Evolutionary conservation across 306 rosid genomes (phyloP).

Genomic region (Malus domestica): DNA sequence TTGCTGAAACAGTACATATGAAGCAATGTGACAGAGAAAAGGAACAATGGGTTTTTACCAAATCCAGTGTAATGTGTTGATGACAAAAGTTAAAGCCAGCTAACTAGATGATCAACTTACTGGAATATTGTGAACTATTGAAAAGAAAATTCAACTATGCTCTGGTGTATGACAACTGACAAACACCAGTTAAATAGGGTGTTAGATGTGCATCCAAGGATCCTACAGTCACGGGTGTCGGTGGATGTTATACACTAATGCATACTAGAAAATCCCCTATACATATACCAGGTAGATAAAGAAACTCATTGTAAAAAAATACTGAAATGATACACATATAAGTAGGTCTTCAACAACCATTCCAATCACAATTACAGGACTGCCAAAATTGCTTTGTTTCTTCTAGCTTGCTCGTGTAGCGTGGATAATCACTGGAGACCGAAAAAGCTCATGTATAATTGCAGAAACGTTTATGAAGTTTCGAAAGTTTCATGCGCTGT

Average conservation of each 20-base stretch:
- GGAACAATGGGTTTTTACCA: too few relatives aligned
- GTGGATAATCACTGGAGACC: not conserved
- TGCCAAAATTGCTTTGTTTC: not conserved
- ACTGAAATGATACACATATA: not conserved
- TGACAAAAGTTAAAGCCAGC: not conserved
- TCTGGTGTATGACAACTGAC: not conserved
- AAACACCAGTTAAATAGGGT: not conserved
- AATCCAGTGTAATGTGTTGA: not conserved
- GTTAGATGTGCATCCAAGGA: not conserved
- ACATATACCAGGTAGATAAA: not conserved
- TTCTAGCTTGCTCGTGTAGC: not conserved
- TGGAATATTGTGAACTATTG: too few relatives aligned
- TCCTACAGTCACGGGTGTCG: not conserved
- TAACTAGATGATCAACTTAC: not conserved
- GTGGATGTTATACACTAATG: not conserved
- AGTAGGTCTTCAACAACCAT: conserved; percentile 5
- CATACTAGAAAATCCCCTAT: not conserved
- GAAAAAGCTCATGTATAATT: not conserved
- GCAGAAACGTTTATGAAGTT: not conserved
- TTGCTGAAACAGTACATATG: not conserved
- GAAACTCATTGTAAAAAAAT: not conserved
- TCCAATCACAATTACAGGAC: conserved; percentile 1
- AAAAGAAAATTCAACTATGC: too few relatives aligned
- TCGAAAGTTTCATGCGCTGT: not conserved
- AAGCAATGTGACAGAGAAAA: not conserved